phyloP scores from a whole-genome alignment of 1,139 yeast genomes.

The Suhomyces yuchorum region DNA sequence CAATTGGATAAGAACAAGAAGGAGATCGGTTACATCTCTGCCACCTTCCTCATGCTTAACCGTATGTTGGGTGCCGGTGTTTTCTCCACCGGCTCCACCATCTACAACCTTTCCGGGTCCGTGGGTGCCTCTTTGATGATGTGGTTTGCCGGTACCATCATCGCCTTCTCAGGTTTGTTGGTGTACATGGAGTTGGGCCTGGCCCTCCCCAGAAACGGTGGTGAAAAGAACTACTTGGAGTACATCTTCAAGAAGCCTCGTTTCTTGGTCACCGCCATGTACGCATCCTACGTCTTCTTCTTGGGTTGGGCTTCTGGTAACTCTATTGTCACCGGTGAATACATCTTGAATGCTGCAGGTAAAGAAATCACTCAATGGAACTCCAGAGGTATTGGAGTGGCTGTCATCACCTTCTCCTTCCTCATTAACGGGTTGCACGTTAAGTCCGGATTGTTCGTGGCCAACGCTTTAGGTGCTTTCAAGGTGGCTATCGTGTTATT shows the following conservation, averaged over 20 bases:
- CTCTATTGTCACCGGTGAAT: conserved; percentile 53
- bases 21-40: conserved; percentile 67
- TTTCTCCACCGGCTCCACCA: conserved; percentile 82
- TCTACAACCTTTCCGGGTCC: conserved; percentile 67
- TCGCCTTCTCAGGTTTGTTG: conserved; percentile 72
- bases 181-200: conserved; percentile 86
- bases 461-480: conserved; percentile 70
- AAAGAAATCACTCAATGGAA: conserved; percentile 71
- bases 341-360: conserved; percentile 68
- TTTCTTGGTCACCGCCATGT: conserved; percentile 71
- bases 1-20: conserved; percentile 56
- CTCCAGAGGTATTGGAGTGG: conserved; percentile 74
- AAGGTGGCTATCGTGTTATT: conserved; percentile 68
- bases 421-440: conserved; percentile 63
- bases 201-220: conserved; percentile 84
- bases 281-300: conserved; percentile 72
- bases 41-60: conserved; percentile 70
- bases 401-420: conserved; percentile 72
- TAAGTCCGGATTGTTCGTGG: conserved; percentile 66
- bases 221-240: conserved; percentile 83
- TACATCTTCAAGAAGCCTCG: conserved; percentile 69
- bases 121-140: conserved; percentile 71
- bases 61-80: conserved; percentile 90
- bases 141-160: conserved; percentile 78
- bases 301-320: conserved; percentile 88